Base-by-base conservation (phyloP, 352 stramenopile genomes). In the Albugo laibachii region DNA sequence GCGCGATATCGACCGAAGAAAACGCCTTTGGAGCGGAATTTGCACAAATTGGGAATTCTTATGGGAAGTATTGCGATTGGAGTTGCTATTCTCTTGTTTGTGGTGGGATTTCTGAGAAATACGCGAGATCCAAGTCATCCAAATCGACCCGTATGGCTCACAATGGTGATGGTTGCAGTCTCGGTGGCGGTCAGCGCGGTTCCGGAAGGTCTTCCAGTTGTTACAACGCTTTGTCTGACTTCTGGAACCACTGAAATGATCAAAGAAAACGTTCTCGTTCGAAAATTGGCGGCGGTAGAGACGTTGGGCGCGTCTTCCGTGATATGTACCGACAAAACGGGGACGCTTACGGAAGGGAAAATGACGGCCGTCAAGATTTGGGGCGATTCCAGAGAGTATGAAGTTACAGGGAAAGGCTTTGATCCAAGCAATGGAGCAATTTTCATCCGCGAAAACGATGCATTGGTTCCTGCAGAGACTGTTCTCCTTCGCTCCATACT, bases 41-140 rank as follows among this genome's bases (percentile, higher is more conserved):
- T 99, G 60, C 91, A 98, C 67, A 84, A 95, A 48, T 74, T 98
- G 36, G 92, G 92, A 13, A 76, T 97, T 15, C 67, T 92, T 40
- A 91, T 94, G 56, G 69, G 89, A 1, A 69, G 74, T 16, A 89
- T 95, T 48, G 73, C 69, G 12, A 56, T 95, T 13, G 83, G 80
- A 48, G 68, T 85, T 10, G 66, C 66, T 27, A 43, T 92, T 0
- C 85, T 98, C 36, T 91, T 92, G 20, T 70, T 97, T 34, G 58
- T 95, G 11, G 83, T 95, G 12, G 80, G 85, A 5, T 64, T 95
- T 45, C 15, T 69, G 1, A 68, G 73, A 14, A 54, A 47, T n/a
- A 76, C 57, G 5, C 53, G 63, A 19, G 69, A 85, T 39, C 63
- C 63, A 1, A 69, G 69, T 41, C 57, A 78, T 39, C 75, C 80